Conservation (phyloP, 2,329 filamentous ascomycete species). For the Beauveria sp. region DNA sequence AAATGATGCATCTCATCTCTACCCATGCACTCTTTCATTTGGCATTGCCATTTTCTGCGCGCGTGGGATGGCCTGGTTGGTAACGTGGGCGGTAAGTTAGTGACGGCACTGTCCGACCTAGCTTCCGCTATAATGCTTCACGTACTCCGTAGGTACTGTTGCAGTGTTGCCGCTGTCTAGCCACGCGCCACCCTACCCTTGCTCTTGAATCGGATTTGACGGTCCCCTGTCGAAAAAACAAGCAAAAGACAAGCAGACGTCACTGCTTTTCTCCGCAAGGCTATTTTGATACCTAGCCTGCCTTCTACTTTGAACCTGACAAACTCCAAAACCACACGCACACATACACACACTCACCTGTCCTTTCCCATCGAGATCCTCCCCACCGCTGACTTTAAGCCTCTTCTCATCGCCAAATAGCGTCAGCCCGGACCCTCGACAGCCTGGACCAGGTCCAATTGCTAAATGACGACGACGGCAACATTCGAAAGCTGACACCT, state of each 20-base stretch:
- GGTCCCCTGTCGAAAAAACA: slow-evolving; percentile 5
- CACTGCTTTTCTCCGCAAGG: neutral
- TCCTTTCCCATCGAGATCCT: neutral
- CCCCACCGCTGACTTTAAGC: slow-evolving; percentile 1
- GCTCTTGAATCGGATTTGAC: neutral
- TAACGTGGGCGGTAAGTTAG: neutral
- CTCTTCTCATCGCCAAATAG: slow-evolving; percentile 8
- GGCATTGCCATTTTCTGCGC: neutral
- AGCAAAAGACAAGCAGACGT: neutral
- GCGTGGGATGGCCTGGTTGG: neutral
- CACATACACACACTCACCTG: neutral
- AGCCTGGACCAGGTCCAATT: slow-evolving; percentile 16
- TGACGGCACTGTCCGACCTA: neutral
- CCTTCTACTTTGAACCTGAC: neutral
- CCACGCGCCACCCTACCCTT: neutral
- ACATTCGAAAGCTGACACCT: slow-evolving; percentile 27
- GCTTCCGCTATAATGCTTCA: neutral
- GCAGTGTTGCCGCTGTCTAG: neutral
- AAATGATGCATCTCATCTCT: neutral
- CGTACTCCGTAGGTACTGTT: too few relatives aligned
- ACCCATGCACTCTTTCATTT: neutral
- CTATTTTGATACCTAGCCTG: neutral
- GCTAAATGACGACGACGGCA: slow-evolving; percentile 25
- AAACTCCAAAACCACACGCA: neutral
- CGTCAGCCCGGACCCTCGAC: slow-evolving; percentile 12